These are phyloP conservation scores for Nemania abortiva DNA, from an alignment of 2,329 filamentous ascomycete genomes.

Conservation along the genomic window DNA sequence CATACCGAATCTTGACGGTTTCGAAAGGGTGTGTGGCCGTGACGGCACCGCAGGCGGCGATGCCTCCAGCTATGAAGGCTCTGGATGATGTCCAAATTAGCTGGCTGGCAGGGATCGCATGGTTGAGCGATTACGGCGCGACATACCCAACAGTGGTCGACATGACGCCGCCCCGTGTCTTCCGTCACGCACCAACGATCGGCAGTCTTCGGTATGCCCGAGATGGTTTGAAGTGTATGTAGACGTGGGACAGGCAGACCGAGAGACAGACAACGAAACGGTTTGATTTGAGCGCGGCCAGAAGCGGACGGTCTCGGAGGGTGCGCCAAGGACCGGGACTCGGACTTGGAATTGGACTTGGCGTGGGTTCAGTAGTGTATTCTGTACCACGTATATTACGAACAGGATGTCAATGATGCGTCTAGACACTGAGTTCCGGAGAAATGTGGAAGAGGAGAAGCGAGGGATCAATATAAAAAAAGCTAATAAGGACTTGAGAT, in stretches of 20 bases:
- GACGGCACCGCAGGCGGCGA: conserved; percentile 96
- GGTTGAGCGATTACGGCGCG: conserved; percentile 8
- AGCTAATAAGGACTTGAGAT: background rate
- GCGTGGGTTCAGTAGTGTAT: background rate
- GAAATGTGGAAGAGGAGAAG: background rate
- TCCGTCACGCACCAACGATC: conserved; percentile 34
- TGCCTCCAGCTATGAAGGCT: conserved; percentile 94
- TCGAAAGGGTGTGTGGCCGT: conserved; percentile 98
- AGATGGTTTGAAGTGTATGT: background rate
- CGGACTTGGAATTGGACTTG: conserved; percentile 14
- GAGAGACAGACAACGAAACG: background rate
- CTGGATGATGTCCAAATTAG: conserved; percentile 55
- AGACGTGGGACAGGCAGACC: background rate
- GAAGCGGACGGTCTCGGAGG: conserved; percentile 37
- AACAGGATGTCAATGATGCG: background rate
- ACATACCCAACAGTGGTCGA: conserved; percentile 50
- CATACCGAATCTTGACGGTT: conserved; percentile 96
- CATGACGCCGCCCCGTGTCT: conserved; percentile 44
- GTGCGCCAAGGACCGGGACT: conserved; percentile 15
- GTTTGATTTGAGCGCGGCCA: conserved; percentile 29
- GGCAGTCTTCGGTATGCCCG: background rate
- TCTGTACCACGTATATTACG: background rate
- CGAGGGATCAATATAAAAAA: background rate
- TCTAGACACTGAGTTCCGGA: background rate
- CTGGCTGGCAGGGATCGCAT: background rate